A percentile compares a stretch with the other conserved stretches of the same genome.
phyloP scores from a whole-genome alignment of 345 rosid genomes.

The Lagerstroemia speciosa region DNA sequence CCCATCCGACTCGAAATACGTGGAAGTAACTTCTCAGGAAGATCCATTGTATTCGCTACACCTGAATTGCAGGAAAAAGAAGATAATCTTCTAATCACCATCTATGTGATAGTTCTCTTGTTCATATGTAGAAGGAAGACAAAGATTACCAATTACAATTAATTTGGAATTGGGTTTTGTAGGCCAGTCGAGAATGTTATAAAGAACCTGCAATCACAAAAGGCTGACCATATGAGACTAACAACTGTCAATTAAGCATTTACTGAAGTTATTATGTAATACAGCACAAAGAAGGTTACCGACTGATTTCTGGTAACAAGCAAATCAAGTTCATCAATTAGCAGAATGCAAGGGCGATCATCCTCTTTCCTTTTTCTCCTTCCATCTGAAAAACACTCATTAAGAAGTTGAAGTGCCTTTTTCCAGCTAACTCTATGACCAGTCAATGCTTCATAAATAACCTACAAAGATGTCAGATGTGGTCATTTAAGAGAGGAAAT shows the following conservation, averaged over 20 bases:
- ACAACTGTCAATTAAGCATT: background rate
- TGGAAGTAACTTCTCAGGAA: conserved; percentile 95
- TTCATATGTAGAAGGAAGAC: conserved; percentile 3
- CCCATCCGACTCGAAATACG: conserved; percentile 97
- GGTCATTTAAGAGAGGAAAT: conserved; percentile 2
- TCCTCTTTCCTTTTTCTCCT: conserved; percentile 48
- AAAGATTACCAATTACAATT: conserved; percentile 57
- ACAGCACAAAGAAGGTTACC: conserved; percentile 29
- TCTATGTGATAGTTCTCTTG: background rate
- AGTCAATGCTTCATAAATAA: conserved; percentile 82
- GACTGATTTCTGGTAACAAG: conserved; percentile 93
- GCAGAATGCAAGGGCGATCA: conserved; percentile 74
- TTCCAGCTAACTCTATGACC: conserved; percentile 90
- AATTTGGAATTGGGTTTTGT: conserved; percentile 75
- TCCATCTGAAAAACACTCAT: conserved; percentile 72
- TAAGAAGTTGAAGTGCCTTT: conserved; percentile 74
- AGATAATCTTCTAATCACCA: conserved; percentile 4
- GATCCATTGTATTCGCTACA: conserved; percentile 98
- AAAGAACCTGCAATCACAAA: conserved; percentile 43
- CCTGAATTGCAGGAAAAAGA: conserved; percentile 31
- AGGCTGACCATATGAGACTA: background rate
- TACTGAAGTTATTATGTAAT: background rate
- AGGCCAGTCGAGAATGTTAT: conserved; percentile 96
- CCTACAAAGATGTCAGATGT: conserved; percentile 29
- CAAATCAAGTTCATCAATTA: conserved; percentile 95